phyloP scores from a whole-genome alignment of 495 filamentous ascomycete genomes.

The Aspergillus baeticus region DNA sequence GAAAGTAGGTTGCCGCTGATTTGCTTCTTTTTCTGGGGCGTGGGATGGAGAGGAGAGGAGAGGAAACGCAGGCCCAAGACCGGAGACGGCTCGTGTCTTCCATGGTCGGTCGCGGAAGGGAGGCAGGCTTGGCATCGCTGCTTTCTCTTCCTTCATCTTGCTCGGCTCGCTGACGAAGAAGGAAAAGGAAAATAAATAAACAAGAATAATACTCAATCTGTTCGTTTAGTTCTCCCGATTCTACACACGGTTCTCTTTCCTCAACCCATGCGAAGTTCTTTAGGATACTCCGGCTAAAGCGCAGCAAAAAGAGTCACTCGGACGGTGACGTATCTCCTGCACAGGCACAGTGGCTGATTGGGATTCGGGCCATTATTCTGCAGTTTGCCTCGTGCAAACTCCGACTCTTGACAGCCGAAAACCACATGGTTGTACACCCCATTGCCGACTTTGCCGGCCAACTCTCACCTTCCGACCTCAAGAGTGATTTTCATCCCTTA shows the following conservation, averaged over 20 bases:
- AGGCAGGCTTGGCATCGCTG: too few species aligned
- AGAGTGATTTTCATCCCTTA: too few species aligned
- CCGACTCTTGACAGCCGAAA: not conserved
- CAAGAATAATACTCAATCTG: too few species aligned
- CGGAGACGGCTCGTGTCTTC: not conserved
- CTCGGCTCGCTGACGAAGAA: too few species aligned
- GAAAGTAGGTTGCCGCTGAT: not conserved
- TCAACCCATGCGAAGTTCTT: too few species aligned
- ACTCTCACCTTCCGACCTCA: not conserved
- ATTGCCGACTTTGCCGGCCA: not conserved
- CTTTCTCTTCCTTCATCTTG: too few species aligned
- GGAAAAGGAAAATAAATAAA: too few species aligned
- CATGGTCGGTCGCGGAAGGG: conserved; percentile 1
- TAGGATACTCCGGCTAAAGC: too few species aligned
- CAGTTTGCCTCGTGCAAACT: not conserved
- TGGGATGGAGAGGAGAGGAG: conserved; percentile 15
- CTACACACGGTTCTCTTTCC: too few species aligned
- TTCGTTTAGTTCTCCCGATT: too few species aligned
- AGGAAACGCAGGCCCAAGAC: not conserved
- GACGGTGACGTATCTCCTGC: not conserved
- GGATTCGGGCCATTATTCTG: not conserved
- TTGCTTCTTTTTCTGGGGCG: conserved; percentile 14
- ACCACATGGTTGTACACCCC: not conserved
- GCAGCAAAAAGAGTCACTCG: not conserved
- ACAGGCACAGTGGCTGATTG: not conserved